A percentile compares a stretch with the other conserved stretches of the same genome.
phyloP scores from a whole-genome alignment of 1,139 yeast species.

The Geotrichum cucujoidarum region DNA sequence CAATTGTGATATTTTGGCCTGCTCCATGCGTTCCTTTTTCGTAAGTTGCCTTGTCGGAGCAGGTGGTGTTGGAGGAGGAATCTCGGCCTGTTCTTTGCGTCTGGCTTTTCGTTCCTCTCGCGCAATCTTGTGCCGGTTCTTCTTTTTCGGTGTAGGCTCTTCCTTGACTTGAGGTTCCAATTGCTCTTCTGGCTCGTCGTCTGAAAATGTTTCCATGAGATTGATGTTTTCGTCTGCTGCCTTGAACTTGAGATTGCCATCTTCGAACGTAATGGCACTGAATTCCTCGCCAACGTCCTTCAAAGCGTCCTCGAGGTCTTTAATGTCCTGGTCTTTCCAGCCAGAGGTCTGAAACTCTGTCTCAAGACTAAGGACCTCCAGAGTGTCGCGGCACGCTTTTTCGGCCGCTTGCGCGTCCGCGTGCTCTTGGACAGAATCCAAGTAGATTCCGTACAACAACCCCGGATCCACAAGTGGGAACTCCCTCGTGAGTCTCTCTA shows the following conservation, averaged over 20 bases:
- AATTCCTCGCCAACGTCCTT: conserved; percentile 8
- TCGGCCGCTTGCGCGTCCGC: background rate
- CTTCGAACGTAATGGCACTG: conserved; percentile 10
- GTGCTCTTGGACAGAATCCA: background rate
- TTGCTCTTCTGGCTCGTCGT: too few relatives aligned
- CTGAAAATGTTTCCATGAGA: background rate
- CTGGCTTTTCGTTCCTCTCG: background rate
- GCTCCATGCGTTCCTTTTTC: background rate
- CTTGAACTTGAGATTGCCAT: conserved; percentile 11
- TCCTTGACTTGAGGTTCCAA: background rate
- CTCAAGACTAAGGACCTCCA: conserved; percentile 1
- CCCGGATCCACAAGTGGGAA: conserved; percentile 11
- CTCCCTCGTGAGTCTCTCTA: conserved; percentile 6
- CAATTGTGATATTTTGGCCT: background rate
- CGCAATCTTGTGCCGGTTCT: background rate
- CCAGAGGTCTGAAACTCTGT: conserved; percentile 10
- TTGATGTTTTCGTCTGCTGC: conserved; percentile 2
- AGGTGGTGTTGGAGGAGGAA: too few relatives aligned
- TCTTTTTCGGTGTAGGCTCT: background rate
- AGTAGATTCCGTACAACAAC: conserved; percentile 8
- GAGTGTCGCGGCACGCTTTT: conserved; percentile 5
- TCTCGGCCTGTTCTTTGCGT: background rate
- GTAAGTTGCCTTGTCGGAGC: too few relatives aligned
- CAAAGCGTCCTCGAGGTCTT: conserved; percentile 11
- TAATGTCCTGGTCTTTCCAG: conserved; percentile 13